Conservation (phyloP, 371 early-diverging fungal species). For the Lichtheimia hyalospora region DNA sequence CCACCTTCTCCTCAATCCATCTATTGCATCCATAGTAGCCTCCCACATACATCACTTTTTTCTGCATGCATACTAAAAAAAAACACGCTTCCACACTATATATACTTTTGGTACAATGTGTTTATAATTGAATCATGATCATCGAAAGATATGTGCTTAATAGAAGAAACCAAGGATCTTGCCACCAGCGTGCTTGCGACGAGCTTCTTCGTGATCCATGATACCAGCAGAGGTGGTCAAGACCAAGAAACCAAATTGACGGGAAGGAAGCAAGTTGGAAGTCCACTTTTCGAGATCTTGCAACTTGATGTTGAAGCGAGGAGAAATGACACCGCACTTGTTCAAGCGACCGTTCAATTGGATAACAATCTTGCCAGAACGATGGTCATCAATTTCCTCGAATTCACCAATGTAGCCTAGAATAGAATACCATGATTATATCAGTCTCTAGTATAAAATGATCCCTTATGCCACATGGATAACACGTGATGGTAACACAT, state of each 20-base stretch:
- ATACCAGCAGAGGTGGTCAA: slow-evolving; percentile 99
- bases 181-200: slow-evolving; percentile 98
- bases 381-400: slow-evolving; percentile 98
- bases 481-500: background rate
- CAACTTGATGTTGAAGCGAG: slow-evolving; percentile 98
- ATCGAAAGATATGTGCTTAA: slow-evolving; percentile 24
- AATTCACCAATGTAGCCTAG: slow-evolving; percentile 99
- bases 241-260: slow-evolving; percentile 99
- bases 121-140: background rate
- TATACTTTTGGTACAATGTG: background rate
- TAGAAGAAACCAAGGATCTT: slow-evolving; percentile 95
- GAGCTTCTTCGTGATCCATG: slow-evolving; percentile 99
- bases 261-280: slow-evolving; percentile 97
- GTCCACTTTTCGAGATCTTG: slow-evolving; percentile 97
- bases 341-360: slow-evolving; percentile 99
- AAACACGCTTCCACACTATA: background rate
- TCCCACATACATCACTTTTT: background rate
- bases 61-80: background rate
- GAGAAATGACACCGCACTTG: slow-evolving; percentile 99
- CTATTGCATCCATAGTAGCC: too few relatives aligned
- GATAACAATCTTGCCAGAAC: slow-evolving; percentile 98
- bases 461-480: background rate
- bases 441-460: too few relatives aligned
- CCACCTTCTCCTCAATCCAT: background rate
- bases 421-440: too few relatives aligned